Conservation (phyloP, 1,139 yeast genomes). For the Hyphopichia wangnamkhiaoensis region DNA sequence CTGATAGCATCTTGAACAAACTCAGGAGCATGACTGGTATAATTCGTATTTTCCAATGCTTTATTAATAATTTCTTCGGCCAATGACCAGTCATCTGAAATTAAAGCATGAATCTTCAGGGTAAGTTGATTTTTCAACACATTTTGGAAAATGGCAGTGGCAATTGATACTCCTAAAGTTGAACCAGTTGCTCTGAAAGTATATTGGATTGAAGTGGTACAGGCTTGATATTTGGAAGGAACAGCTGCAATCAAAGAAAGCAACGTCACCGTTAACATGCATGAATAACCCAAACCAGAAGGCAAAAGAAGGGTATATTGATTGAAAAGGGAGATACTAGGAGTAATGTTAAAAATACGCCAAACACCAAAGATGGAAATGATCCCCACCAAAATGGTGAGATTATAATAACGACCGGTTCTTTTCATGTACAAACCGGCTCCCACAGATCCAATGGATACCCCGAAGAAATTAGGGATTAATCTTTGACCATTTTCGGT, state of each 20-base stretch:
- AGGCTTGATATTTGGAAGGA: constrained; percentile 65
- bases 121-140: constrained; percentile 21
- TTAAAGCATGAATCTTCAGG: constrained; percentile 21
- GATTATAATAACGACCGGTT: constrained; percentile 65
- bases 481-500: constrained; percentile 64
- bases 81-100: constrained; percentile 29
- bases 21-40: constrained; percentile 51
- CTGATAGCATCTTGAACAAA: constrained; percentile 47
- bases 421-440: constrained; percentile 69
- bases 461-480: constrained; percentile 68
- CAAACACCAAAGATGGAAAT: constrained; percentile 48
- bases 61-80: constrained; percentile 45
- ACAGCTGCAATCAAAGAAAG: constrained; percentile 67
- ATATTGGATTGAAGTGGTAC: constrained; percentile 74
- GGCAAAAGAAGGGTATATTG: constrained; percentile 38
- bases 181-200: constrained; percentile 77
- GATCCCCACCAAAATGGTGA: constrained; percentile 47
- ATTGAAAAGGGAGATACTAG: constrained; percentile 40
- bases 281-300: constrained; percentile 61
- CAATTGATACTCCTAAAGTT: constrained; percentile 68
- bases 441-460: constrained; percentile 65
- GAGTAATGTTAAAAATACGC: constrained; percentile 37
- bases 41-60: constrained; percentile 61
- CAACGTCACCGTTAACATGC: constrained; percentile 65
- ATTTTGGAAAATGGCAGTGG: constrained; percentile 64